phyloP scores from a whole-genome alignment of 495 filamentous ascomycete species.

The Xylaria flabelliformis region DNA sequence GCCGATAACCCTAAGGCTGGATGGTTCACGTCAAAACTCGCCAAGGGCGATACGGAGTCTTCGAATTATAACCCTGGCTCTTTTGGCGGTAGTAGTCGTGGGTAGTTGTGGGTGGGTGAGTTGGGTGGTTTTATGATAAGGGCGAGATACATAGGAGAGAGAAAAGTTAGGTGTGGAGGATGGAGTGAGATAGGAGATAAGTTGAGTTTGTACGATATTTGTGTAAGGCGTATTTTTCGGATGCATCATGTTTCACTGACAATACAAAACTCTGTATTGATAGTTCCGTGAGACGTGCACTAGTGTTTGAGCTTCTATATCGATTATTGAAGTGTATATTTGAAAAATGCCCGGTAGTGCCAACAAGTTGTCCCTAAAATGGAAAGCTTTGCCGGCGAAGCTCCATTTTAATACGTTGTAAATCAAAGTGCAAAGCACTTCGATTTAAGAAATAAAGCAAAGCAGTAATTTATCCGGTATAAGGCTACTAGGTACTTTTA shows the following conservation, averaged over 20 bases:
- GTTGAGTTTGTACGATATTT: not conserved
- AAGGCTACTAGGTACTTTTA: too few relatives aligned
- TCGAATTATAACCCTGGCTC: slow-evolving; percentile 12
- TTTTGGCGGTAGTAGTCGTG: slow-evolving; percentile 24
- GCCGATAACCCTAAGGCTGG: slow-evolving; percentile 18
- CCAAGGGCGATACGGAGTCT: slow-evolving; percentile 8
- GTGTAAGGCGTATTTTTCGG: not conserved
- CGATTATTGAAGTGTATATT: not conserved
- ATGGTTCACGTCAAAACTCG: slow-evolving; percentile 3
- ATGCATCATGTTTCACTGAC: not conserved
- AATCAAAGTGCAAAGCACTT: too few relatives aligned
- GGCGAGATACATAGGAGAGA: too few relatives aligned
- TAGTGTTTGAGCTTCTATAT: not conserved
- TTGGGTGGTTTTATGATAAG: too few relatives aligned
- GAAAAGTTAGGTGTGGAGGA: not conserved
- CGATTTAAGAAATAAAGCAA: too few relatives aligned
- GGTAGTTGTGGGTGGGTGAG: not conserved
- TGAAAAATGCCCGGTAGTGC: too few relatives aligned
- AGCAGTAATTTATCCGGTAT: too few relatives aligned
- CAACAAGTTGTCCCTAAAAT: too few relatives aligned
- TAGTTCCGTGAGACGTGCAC: not conserved
- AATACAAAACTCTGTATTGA: not conserved
- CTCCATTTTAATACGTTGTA: too few relatives aligned
- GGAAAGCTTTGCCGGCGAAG: too few relatives aligned
- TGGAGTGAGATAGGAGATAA: not conserved